Evolutionary conservation across 805 yeast genomes (phyloP), one percentile per base, ranked within the genome.

Genomic region (Cephaloascus fragrans): DNA sequence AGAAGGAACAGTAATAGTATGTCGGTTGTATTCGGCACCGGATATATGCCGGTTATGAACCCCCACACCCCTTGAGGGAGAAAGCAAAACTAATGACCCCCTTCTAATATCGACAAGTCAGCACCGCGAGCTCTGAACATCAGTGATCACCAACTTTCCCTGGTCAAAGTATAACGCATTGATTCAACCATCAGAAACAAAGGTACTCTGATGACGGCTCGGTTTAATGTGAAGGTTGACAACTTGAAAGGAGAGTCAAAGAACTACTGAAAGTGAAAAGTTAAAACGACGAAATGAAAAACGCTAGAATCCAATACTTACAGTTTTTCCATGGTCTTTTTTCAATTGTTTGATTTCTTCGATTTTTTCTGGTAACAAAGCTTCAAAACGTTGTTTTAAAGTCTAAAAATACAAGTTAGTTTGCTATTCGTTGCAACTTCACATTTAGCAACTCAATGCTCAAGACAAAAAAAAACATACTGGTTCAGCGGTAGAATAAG

Each of bases 331-430:
- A 64, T 90, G 76, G 56, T 88, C 94, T 63, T 85, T 74, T 68
- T 90, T 88, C 64, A 90, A 80, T 54, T 80, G 76, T 71, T 83
- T 84, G 66, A 93, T 82, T 71, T 88, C 86, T 64, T 87, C 96
- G 52, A 83, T 83, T 72, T 85, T 85, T 56, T 76, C 88, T 49
- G 97, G 97, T 61, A 89, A 77, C 49, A 86, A 72, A 59, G 86
- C 95, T 41, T 88, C 94, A 60, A 93, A 89, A 61, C 95, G 81
- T 67, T 93, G 95, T 68, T 93, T 93, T 55, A 93, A 75, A 47
- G 96, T 80, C 73, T 75, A 58, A 40, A 56, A 15, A n/a, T n/a
- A n/a, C 12, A 23, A 23, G 28, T 23, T 23, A 20, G 14, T 18
- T 5, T 6, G 10, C 14, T 14, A 16, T 19, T 12, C 14, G 8